phyloP scores from a whole-genome alignment of 495 filamentous ascomycete species.

The Xylona heveae region DNA sequence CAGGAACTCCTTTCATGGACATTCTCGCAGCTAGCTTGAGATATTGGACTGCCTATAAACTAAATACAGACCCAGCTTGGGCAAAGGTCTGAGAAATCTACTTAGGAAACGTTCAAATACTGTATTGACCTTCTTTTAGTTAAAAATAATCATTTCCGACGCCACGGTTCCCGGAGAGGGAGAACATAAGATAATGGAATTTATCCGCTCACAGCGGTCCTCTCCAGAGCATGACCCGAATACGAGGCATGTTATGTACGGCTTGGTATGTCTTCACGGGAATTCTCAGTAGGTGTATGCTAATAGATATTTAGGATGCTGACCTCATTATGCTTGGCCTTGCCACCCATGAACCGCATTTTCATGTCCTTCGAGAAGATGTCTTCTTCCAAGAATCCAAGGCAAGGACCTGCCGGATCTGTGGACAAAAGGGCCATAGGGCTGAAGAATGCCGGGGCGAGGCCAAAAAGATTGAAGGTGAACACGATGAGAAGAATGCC shows the following conservation, averaged over 20 bases:
- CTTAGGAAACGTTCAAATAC: slow-evolving; percentile 2
- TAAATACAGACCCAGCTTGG: slow-evolving; percentile 95
- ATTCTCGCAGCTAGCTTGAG: slow-evolving; percentile 76
- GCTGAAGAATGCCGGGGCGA: slow-evolving; percentile 65
- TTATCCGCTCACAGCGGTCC: slow-evolving; percentile 78
- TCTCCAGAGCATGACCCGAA: slow-evolving; percentile 89
- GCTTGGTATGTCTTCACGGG: slow-evolving; percentile 28
- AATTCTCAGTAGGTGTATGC: background rate
- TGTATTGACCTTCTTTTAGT: slow-evolving; percentile 14
- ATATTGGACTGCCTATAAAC: slow-evolving; percentile 93
- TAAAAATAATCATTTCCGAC: slow-evolving; percentile 97
- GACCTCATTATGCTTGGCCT: slow-evolving; percentile 98
- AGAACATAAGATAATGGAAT: slow-evolving; percentile 99
- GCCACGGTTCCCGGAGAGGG: slow-evolving; percentile 94
- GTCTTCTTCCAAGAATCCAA: slow-evolving; percentile 83
- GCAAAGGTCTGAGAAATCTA: slow-evolving; percentile 31
- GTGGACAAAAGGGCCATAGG: slow-evolving; percentile 78
- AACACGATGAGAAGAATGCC: slow-evolving; percentile 68
- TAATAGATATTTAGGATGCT: slow-evolving; percentile 38
- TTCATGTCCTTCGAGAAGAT: slow-evolving; percentile 90
- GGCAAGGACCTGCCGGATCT: slow-evolving; percentile 58
- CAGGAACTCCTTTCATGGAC: slow-evolving; percentile 97
- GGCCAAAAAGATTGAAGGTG: slow-evolving; percentile 63
- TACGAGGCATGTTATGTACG: slow-evolving; percentile 88
- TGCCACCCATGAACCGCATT: slow-evolving; percentile 92